These are phyloP conservation scores for Huntiella bhutanensis DNA, from an alignment of 2,329 filamentous ascomycete species.

Conservation along the genomic window DNA sequence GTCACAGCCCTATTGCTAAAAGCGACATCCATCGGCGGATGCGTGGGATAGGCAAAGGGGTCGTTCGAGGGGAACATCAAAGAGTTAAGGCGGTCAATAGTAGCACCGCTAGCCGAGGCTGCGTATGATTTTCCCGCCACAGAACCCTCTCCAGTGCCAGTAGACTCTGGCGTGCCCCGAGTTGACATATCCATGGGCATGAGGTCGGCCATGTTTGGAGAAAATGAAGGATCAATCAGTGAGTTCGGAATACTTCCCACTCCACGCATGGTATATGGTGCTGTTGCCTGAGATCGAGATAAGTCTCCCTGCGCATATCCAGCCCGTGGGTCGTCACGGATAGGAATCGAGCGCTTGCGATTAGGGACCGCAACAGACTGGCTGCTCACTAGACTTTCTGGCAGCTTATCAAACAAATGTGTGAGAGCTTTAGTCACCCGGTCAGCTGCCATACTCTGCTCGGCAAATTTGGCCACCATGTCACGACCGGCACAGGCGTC, in stretches of 20 bases:
- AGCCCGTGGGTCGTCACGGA: background rate
- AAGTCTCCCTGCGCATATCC: conserved; percentile 3
- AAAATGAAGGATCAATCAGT: background rate
- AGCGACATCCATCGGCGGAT: conserved; percentile 45
- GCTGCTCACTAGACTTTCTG: conserved; percentile 41
- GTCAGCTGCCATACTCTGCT: conserved; percentile 76
- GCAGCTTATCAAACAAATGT: conserved; percentile 65
- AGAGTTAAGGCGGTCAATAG: conserved; percentile 31
- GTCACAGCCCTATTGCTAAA: background rate
- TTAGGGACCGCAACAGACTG: background rate
- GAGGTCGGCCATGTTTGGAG: conserved; percentile 24
- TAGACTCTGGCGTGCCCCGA: conserved; percentile 24
- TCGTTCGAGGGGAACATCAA: conserved; percentile 69
- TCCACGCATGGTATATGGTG: conserved; percentile 16
- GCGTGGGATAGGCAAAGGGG: conserved; percentile 62
- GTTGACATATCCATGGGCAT: conserved; percentile 27
- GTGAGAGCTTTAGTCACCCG: conserved; percentile 60
- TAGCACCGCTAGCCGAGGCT: conserved; percentile 6
- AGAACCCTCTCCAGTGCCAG: conserved; percentile 20
- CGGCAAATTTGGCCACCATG: conserved; percentile 59
- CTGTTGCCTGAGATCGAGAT: conserved; percentile 15
- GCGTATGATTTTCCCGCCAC: conserved; percentile 1
- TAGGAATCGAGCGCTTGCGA: conserved; percentile 4
- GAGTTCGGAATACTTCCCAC: background rate
- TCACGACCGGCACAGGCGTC: conserved; percentile 75